Percentiles rank a stretch among this genome's conserved stretches.
These are phyloP conservation scores for Primulina huaijiensis DNA, from an alignment of 257 asterid species.

Conservation along the genomic window DNA sequence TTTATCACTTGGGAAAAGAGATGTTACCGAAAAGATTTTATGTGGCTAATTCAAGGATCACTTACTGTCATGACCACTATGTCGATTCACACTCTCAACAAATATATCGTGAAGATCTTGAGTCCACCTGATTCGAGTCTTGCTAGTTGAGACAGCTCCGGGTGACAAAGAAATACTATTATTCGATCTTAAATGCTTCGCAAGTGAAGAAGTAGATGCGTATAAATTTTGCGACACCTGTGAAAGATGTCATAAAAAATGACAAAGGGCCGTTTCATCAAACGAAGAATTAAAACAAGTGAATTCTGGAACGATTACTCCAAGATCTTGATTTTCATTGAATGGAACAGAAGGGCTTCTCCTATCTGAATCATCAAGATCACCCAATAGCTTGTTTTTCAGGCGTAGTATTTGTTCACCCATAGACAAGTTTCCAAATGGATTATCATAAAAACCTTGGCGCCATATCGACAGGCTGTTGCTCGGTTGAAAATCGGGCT, in stretches of 20 bases:
- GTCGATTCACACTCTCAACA: conserved; percentile 70
- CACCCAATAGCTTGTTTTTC: conserved; percentile 56
- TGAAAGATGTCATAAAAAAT: neutral
- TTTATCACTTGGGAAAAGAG: conserved; percentile 1
- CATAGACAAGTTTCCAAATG: conserved; percentile 47
- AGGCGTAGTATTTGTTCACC: conserved; percentile 48
- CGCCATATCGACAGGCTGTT: conserved; percentile 23
- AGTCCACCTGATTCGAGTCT: conserved; percentile 84
- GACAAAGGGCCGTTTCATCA: neutral
- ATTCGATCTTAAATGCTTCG: conserved; percentile 24
- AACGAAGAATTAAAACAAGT: neutral
- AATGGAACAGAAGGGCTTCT: conserved; percentile 35
- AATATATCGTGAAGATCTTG: conserved; percentile 85
- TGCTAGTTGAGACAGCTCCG: conserved; percentile 36
- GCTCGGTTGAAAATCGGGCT: conserved; percentile 23
- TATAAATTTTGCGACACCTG: conserved; percentile 42
- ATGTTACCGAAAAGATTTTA: neutral
- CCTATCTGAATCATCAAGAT: conserved; percentile 36
- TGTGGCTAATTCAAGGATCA: neutral
- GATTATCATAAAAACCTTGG: conserved; percentile 36
- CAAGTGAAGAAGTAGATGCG: conserved; percentile 30
- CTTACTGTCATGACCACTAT: conserved; percentile 94
- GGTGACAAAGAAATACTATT: conserved; percentile 31
- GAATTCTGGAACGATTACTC: conserved; percentile 39
- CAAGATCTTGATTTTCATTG: conserved; percentile 36